Evolutionary conservation across 768 basidiomycete species (phyloP).

Genomic region (Pleurotus salmoneostramineus): DNA sequence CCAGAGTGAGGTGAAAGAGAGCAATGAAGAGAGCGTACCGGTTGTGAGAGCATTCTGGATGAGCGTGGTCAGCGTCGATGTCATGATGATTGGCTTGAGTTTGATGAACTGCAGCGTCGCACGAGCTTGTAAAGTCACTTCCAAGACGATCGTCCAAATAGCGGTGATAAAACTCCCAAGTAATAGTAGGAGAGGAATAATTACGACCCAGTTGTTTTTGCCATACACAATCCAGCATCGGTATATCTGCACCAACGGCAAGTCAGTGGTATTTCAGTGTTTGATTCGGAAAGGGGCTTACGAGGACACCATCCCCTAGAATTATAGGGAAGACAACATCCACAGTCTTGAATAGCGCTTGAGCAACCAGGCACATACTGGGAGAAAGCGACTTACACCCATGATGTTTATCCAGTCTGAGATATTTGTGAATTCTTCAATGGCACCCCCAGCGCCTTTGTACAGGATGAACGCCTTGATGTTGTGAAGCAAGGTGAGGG

Average conservation of each 20-base stretch:
- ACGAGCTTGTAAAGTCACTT: not conserved
- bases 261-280: not conserved
- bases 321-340: slow-evolving; percentile 3
- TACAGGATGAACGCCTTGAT: slow-evolving; percentile 13
- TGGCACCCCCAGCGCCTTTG: slow-evolving; percentile 8
- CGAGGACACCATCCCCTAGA: slow-evolving; percentile 11
- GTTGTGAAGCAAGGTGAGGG: slow-evolving; percentile 7
- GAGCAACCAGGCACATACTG: not conserved
- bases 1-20: not conserved
- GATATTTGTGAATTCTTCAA: slow-evolving; percentile 3
- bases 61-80: slow-evolving; percentile 6
- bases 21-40: not conserved
- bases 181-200: slow-evolving; percentile 5
- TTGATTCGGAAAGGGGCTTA: not conserved
- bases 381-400: slow-evolving; percentile 2
- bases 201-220: slow-evolving; percentile 1
- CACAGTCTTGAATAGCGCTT: slow-evolving; percentile 1
- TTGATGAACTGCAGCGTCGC: not conserved
- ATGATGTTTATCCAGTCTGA: slow-evolving; percentile 13
- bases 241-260: slow-evolving; percentile 6
- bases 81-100: slow-evolving; percentile 4
- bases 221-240: slow-evolving; percentile 12
- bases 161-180: not conserved
- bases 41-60: slow-evolving; percentile 10
- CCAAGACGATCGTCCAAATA: slow-evolving; percentile 5